Evolutionary conservation across 2,329 filamentous ascomycete species (phyloP).

Genomic region (Chaetoscypha palmicola): DNA sequence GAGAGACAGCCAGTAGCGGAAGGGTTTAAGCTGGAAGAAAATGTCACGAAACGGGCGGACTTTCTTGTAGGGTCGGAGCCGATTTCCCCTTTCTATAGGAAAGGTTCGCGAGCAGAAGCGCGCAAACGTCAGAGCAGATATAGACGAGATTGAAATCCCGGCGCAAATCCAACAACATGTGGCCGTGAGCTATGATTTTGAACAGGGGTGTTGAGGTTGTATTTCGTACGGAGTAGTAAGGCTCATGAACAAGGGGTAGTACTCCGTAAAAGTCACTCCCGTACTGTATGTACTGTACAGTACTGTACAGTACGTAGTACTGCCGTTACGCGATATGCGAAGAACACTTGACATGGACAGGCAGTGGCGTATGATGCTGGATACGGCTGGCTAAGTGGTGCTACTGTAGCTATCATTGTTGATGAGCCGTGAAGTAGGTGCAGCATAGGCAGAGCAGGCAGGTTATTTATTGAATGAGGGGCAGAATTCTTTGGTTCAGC

Average conservation of each 20-base stretch:
- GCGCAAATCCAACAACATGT: slow-evolving; percentile 16
- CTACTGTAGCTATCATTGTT: too few relatives aligned
- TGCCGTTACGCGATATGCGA: slow-evolving; percentile 6
- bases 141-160: slow-evolving; percentile 14
- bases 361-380: background rate
- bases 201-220: too few relatives aligned
- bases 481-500: background rate
- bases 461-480: background rate
- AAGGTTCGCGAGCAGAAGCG: slow-evolving; percentile 5
- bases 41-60: slow-evolving; percentile 9
- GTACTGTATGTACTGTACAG: slow-evolving; percentile 4
- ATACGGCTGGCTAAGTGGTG: too few relatives aligned
- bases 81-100: slow-evolving; percentile 1
- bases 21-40: slow-evolving; percentile 2
- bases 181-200: slow-evolving; percentile 10
- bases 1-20: too few relatives aligned
- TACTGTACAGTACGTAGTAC: slow-evolving; percentile 7
- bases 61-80: too few relatives aligned
- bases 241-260: too few relatives aligned
- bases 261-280: too few relatives aligned
- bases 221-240: too few relatives aligned
- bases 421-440: too few relatives aligned
- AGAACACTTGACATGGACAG: slow-evolving; percentile 4
- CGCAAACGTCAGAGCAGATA: slow-evolving; percentile 15
- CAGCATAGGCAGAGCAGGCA: too few relatives aligned